Conservation (phyloP, 768 basidiomycete species). For the Termitomyces sp. region DNA sequence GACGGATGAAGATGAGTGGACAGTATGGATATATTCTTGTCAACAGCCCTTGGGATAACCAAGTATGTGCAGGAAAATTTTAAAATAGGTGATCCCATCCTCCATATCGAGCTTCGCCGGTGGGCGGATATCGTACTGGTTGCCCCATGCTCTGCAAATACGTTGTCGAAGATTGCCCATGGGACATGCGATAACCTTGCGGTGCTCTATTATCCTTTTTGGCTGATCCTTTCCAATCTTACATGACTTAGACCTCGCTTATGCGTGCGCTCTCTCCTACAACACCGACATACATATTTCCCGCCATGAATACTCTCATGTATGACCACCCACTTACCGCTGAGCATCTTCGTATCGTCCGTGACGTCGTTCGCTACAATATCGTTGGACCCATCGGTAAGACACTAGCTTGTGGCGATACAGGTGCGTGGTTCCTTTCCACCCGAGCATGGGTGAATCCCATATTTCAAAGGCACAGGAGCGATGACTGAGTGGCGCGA, state of each 20-base stretch:
- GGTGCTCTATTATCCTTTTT: conserved; percentile 28
- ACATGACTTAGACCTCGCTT: conserved; percentile 56
- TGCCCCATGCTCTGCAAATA: conserved; percentile 96
- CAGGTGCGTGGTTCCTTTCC: conserved; percentile 47
- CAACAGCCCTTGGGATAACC: neutral
- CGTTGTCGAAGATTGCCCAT: conserved; percentile 85
- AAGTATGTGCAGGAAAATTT: conserved; percentile 49
- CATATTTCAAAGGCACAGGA: conserved; percentile 56
- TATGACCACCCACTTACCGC: conserved; percentile 90
- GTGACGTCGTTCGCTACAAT: conserved; percentile 71
- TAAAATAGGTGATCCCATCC: conserved; percentile 83
- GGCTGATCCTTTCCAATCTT: neutral
- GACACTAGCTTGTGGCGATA: conserved; percentile 83
- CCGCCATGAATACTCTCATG: conserved; percentile 99
- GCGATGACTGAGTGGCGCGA: conserved; percentile 98
- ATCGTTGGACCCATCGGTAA: conserved; percentile 89
- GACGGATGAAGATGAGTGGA: conserved; percentile 93
- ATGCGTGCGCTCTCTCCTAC: conserved; percentile 78
- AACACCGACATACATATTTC: conserved; percentile 87
- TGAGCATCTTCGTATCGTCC: conserved; percentile 71
- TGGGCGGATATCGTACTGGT: conserved; percentile 97
- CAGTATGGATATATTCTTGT: conserved; percentile 33
- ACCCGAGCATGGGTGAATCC: neutral
- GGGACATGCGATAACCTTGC: conserved; percentile 89
- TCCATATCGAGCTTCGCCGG: conserved; percentile 89